Conservation (phyloP, 1,284 basidiomycete genomes). For the Malassezia psittaci region DNA sequence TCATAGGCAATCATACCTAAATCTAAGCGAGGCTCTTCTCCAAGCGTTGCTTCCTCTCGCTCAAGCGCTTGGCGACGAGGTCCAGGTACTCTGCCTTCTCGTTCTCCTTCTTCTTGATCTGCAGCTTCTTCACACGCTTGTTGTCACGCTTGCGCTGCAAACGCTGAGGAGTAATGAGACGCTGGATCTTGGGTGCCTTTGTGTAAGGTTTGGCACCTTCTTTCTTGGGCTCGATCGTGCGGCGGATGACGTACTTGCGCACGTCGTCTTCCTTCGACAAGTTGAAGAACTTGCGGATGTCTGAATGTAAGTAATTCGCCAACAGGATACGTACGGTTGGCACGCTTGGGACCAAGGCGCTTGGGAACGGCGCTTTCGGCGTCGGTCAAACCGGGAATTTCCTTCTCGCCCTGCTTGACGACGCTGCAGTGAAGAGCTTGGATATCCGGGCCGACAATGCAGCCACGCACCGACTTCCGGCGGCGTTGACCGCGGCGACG, state of each 20-base stretch:
- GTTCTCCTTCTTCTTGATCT: conserved; percentile 82
- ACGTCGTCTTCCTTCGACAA: conserved; percentile 96
- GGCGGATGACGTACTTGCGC: conserved; percentile 72
- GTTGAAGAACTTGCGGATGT: conserved; percentile 96
- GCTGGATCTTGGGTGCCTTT: conserved; percentile 74
- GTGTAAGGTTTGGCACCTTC: conserved; percentile 87
- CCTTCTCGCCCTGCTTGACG: conserved; percentile 90
- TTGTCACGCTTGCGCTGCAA: conserved; percentile 95
- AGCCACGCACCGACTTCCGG: conserved; percentile 96
- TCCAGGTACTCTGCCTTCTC: conserved; percentile 71
- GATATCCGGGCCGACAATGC: conserved; percentile 89
- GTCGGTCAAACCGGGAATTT: conserved; percentile 87
- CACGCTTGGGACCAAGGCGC: conserved; percentile 74
- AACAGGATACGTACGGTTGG: conserved; percentile 29
- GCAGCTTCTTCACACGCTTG: conserved; percentile 75
- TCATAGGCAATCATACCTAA: neutral
- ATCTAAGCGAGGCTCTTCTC: neutral
- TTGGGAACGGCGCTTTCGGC: conserved; percentile 69
- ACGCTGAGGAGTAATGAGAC: conserved; percentile 73
- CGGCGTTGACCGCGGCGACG: conserved; percentile 91
- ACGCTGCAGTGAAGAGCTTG: conserved; percentile 87
- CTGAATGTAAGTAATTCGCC: neutral
- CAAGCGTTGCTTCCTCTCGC: conserved; percentile 66
- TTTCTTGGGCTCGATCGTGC: conserved; percentile 90
- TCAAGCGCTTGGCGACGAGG: conserved; percentile 75